Evolutionary conservation across 2,329 filamentous ascomycete genomes (phyloP), one percentile per base, ranked within the genome.

Genomic region (Trichoderma semiorbis): DNA sequence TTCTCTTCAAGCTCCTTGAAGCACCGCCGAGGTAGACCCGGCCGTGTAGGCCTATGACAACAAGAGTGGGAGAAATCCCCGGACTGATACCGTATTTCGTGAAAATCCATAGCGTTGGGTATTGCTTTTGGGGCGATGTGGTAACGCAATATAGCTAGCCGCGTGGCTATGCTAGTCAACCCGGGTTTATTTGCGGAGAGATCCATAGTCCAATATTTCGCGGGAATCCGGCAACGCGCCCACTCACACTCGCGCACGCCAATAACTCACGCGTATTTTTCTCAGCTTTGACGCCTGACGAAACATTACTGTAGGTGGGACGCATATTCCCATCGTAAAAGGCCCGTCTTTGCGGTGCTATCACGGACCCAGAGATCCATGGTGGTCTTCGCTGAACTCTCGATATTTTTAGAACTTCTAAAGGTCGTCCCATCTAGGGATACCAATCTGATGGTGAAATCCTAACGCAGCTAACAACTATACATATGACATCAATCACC

Each of bases 21-120:
- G 24, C 34, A 63, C 34, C 61, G 24, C 61, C 61, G 61, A 63
- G 61, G 61, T 63, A 63, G 61, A 63, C 61, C 61, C 61, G 61
- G 39, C 16, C 6, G 12, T 63, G 8, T 39, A 30, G 16, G 24
- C 24, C 24, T 16, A 43, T 43, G 6, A 30, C 43, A 7, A 47
- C 47, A 5, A 53, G 47, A 53, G 21, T 24, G 47, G 47, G 11
- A 53, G 11, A 53, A 53, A 53, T 24, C 5, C 47, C 47, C 47
- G 47, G 47, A 53, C 47, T 53, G 47, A 24, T 53, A 53, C 47
- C 47, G 47, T 6, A 53, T 53, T 3, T 24, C 47, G 11, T 53
- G 47, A 53, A 24, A 53, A 53, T 24, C n/a, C 21, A 53, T 53
- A 24, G 47, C 21, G 47, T 24, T 53, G n/a, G 47, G 1, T 24